Evolutionary conservation across 148 eudicot genomes (phyloP).

Genomic region (Rhododendron williamsianum): DNA sequence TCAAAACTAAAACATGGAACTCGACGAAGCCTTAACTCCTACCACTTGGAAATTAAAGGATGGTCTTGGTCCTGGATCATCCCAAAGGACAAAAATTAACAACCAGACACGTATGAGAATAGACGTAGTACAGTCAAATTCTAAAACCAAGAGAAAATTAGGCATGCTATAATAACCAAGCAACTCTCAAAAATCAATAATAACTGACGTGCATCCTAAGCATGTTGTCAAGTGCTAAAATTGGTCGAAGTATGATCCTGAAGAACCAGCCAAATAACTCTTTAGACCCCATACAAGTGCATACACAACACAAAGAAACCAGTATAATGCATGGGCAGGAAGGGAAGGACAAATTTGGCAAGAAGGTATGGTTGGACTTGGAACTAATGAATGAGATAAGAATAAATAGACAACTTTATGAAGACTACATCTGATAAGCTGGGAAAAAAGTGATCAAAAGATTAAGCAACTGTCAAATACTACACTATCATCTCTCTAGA

Average conservation of each 20-base stretch:
- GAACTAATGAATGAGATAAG: neutral
- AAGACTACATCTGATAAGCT: neutral
- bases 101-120: neutral
- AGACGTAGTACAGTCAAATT: neutral
- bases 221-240: neutral
- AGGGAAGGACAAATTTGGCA: neutral
- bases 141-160: neutral
- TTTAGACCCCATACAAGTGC: neutral
- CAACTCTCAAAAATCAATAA: neutral
- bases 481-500: neutral
- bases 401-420: neutral
- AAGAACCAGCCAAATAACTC: neutral
- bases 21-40: neutral
- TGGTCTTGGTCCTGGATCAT: neutral
- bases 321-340: neutral
- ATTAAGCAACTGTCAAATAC: neutral
- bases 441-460: neutral
- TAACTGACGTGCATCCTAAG: neutral
- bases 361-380: neutral
- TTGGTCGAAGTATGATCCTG: neutral
- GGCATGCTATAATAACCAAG: neutral
- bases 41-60: neutral
- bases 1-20: neutral
- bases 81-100: neutral
- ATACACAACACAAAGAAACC: neutral